These are phyloP conservation scores for Talaromyces sp. DNA, from an alignment of 2,329 filamentous ascomycete genomes.

Conservation along the genomic window DNA sequence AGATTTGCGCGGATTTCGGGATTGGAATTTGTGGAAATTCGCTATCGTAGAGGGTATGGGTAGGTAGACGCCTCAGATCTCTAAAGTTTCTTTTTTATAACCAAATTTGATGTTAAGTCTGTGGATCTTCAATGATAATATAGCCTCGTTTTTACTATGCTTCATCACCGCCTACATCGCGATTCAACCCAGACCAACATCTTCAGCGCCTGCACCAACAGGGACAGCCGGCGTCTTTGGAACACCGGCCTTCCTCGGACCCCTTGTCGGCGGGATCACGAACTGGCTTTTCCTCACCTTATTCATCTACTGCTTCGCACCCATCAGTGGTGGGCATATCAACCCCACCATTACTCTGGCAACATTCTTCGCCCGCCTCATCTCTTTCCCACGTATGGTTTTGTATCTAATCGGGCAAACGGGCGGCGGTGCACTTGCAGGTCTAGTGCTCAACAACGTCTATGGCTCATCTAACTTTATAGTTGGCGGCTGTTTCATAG, in stretches of 20 bases:
- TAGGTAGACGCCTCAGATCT: slow-evolving; percentile 7
- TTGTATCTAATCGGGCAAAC: slow-evolving; percentile 47
- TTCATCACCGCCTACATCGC: slow-evolving; percentile 20
- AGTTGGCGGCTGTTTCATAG: slow-evolving; percentile 38
- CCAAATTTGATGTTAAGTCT: not conserved
- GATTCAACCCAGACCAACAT: not conserved
- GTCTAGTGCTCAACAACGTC: slow-evolving; percentile 36
- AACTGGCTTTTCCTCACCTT: slow-evolving; percentile 41
- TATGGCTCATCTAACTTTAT: slow-evolving; percentile 26
- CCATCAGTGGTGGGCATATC: slow-evolving; percentile 49
- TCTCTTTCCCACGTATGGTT: slow-evolving; percentile 45
- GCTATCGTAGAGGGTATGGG: slow-evolving; percentile 39
- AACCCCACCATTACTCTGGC: slow-evolving; percentile 52
- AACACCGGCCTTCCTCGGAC: slow-evolving; percentile 26
- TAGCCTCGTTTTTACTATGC: slow-evolving; percentile 1
- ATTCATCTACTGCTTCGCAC: slow-evolving; percentile 48
- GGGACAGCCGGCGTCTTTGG: slow-evolving; percentile 24
- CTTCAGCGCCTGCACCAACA: slow-evolving; percentile 21
- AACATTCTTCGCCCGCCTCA: slow-evolving; percentile 48
- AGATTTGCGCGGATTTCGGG: slow-evolving; percentile 30
- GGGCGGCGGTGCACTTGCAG: slow-evolving; percentile 43
- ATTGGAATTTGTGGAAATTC: slow-evolving; percentile 37
- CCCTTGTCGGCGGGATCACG: slow-evolving; percentile 34
- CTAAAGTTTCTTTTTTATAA: no score
- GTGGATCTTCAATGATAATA: not conserved